These are phyloP conservation scores for Prototheca wickerhamii DNA, from an alignment of 163 green algal species.

Conservation along the genomic window DNA sequence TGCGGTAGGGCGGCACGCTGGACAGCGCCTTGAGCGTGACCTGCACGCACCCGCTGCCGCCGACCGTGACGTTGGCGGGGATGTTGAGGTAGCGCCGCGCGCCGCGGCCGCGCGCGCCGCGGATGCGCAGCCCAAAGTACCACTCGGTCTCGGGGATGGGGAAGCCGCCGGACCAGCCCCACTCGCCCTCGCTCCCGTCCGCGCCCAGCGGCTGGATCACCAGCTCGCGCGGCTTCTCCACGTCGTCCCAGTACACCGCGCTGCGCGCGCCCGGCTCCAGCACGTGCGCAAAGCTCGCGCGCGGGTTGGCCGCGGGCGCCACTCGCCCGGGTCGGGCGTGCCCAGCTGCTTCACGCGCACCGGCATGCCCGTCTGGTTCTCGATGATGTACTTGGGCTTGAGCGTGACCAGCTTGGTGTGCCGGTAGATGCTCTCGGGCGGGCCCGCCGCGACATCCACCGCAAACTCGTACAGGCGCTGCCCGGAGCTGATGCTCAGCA, in stretches of 20 bases:
- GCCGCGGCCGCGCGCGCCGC: conserved; percentile 11
- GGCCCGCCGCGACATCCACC: conserved; percentile 59
- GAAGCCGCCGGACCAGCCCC: conserved; percentile 63
- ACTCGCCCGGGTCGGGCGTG: conserved; percentile 46
- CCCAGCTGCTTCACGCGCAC: conserved; percentile 77
- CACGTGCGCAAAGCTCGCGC: conserved; percentile 39
- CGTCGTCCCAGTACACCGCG: conserved; percentile 69
- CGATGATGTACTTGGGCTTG: conserved; percentile 79
- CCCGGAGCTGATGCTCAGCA: conserved; percentile 6
- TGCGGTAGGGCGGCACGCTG: conserved; percentile 62
- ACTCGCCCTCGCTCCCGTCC: conserved; percentile 18
- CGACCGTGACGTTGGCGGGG: conserved; percentile 77
- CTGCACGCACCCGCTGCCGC: conserved; percentile 46
- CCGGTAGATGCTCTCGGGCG: conserved; percentile 50
- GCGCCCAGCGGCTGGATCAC: conserved; percentile 33
- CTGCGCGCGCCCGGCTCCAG: conserved; percentile 28
- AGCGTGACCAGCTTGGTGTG: conserved; percentile 76
- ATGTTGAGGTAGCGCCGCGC: conserved; percentile 62
- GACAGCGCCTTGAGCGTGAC: conserved; percentile 71
- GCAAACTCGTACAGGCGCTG: conserved; percentile 68
- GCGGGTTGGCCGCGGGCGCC: conserved; percentile 1
- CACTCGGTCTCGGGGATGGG: conserved; percentile 48
- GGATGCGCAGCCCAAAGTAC: conserved; percentile 82
- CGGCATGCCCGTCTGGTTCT: conserved; percentile 71
- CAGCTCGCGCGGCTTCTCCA: conserved; percentile 42